Base-by-base conservation (phyloP, 768 basidiomycete genomes). In the Macrocybe gigantea region DNA sequence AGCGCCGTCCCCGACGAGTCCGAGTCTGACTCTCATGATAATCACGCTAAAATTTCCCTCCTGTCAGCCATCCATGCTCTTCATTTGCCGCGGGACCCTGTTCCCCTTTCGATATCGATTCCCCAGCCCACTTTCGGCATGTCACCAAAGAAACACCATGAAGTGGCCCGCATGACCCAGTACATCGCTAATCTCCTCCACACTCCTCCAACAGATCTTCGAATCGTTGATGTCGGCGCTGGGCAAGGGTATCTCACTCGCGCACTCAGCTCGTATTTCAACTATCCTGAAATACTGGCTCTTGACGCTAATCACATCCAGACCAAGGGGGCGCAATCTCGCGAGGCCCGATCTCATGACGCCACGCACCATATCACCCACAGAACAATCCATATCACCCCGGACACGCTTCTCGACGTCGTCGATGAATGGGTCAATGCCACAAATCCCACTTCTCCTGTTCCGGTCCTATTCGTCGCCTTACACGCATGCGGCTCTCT, bases 401-500 rank as follows among this genome's bases (percentile, higher is more conserved):
- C 78, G 1, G 52, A 59, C 14, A 70, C 75, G 5, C 64, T 89
- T 6, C 57, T 74, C 2, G 49, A 56, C 0, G 61, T 75, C 5
- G 67, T 83, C 12, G 63, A 73, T 48, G 69, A 73, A 15, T 88
- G 86, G 86, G 60, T 83, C 14, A 40, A 44, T 10, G 52, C 58
- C 39, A 41, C 49, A 2, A n/a, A 34, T 44, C 12, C n/a, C n/a
- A 13, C 38, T 6, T 41, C 51, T 5, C 64, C 60, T 6, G 57
- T 64, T 15, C 80, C 81, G 1, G 73, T 86, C 7, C 62, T 85
- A 29, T 65, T 88, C 38, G 75, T 87, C 31, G 87, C 80, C 12
- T 70, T 89, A 33, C 87, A 89, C 53, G 84, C 85, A 1, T 89
- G 87, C 53, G 87, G 87, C 4, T 82, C 85, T 1, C 75, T 89